Conservation (phyloP, 495 filamentous ascomycete genomes). For the Geoglossum glabrum region DNA sequence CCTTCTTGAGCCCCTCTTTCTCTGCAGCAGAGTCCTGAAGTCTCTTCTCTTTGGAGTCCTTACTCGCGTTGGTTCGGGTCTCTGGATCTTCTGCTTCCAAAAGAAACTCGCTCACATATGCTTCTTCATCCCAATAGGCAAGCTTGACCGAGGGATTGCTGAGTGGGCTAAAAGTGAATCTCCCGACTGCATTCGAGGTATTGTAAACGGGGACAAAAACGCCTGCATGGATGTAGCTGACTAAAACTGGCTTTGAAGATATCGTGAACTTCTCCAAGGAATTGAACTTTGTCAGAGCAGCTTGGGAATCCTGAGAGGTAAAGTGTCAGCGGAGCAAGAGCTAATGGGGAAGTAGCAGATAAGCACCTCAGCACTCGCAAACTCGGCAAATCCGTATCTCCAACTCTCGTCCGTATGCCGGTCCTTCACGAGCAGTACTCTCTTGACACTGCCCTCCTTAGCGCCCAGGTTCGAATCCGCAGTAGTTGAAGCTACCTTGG, state of each 20-base stretch:
- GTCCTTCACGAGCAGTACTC: constrained; percentile 64
- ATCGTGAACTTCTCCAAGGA: constrained; percentile 73
- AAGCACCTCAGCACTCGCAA: constrained; percentile 37
- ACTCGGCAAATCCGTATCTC: constrained; percentile 82
- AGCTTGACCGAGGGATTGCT: constrained; percentile 48
- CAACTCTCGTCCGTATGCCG: constrained; percentile 56
- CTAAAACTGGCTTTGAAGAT: constrained; percentile 49
- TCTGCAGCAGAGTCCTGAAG: constrained; percentile 14
- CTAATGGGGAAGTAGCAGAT: not conserved
- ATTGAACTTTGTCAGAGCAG: constrained; percentile 52
- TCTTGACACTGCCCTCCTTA: constrained; percentile 50
- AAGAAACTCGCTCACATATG: constrained; percentile 46
- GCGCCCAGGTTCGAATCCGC: constrained; percentile 57
- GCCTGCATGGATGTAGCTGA: constrained; percentile 68
- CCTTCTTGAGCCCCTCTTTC: constrained; percentile 21
- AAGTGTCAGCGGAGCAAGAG: not conserved
- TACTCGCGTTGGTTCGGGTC: constrained; percentile 15
- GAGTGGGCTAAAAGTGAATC: constrained; percentile 52
- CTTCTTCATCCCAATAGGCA: constrained; percentile 71
- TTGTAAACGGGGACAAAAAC: constrained; percentile 67
- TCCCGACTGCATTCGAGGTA: constrained; percentile 28
- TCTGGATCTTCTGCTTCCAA: constrained; percentile 30
- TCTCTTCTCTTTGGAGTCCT: constrained; percentile 13
- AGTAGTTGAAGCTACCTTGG: constrained; percentile 57
- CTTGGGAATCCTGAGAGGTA: constrained; percentile 44